Percentiles rank a stretch among this genome's conserved stretches.
phyloP scores from a whole-genome alignment of 768 basidiomycete genomes.

The Hericium rajendrae region DNA sequence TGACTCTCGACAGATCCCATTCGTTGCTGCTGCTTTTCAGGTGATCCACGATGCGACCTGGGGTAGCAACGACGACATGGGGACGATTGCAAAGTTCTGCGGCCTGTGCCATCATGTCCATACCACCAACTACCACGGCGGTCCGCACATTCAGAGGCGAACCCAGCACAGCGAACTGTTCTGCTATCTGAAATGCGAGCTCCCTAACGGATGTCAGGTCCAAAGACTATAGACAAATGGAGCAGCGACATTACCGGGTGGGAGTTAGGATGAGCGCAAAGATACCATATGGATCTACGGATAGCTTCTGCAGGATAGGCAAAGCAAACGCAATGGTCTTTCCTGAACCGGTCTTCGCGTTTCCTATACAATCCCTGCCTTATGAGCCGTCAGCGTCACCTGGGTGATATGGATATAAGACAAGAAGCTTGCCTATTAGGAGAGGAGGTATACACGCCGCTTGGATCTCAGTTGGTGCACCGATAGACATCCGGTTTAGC shows the following conservation, averaged over 20 bases:
- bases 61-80: constrained; percentile 92
- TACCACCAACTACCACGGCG: constrained; percentile 88
- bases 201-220: constrained; percentile 47
- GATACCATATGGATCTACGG: constrained; percentile 87
- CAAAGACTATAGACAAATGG: neutral
- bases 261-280: constrained; percentile 92
- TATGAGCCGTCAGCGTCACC: constrained; percentile 15
- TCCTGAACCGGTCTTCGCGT: constrained; percentile 95
- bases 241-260: constrained; percentile 59
- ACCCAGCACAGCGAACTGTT: constrained; percentile 91
- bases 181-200: constrained; percentile 93
- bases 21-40: constrained; percentile 65
- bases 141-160: constrained; percentile 72
- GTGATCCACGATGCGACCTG: constrained; percentile 90
- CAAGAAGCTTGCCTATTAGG: constrained; percentile 50
- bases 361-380: constrained; percentile 96
- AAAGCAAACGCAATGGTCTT: constrained; percentile 97
- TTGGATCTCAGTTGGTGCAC: constrained; percentile 79
- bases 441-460: constrained; percentile 84
- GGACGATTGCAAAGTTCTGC: constrained; percentile 77
- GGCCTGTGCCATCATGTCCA: constrained; percentile 97
- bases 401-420: neutral
- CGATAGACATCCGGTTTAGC: constrained; percentile 77
- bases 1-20: constrained; percentile 79
- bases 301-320: constrained; percentile 85